Percentiles rank a stretch among this genome's conserved stretches.
Conservation (phyloP, 306 rosid species). For the Astragalus glycyphyllos region DNA sequence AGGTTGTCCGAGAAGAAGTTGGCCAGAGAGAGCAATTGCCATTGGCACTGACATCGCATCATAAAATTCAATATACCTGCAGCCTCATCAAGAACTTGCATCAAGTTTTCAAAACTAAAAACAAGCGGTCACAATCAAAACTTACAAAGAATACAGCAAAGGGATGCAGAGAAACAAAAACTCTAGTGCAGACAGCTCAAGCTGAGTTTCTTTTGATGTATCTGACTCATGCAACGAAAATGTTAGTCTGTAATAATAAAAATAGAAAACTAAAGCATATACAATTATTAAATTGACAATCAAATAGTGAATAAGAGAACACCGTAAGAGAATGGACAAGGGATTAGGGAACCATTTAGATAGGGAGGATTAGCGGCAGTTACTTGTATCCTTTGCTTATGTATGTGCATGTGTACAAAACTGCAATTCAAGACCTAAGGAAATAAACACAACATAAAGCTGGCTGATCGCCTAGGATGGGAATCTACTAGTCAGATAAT, state of each 20-base stretch:
- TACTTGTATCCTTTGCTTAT: background rate
- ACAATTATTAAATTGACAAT: constrained; percentile 39
- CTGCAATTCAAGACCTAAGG: constrained; percentile 26
- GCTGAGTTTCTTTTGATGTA: constrained; percentile 84
- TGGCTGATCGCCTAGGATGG: constrained; percentile 24
- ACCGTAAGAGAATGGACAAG: constrained; percentile 36
- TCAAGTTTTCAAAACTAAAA: constrained; percentile 60
- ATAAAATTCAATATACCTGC: constrained; percentile 99
- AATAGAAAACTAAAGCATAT: constrained; percentile 43
- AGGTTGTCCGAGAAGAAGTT: constrained; percentile 92
- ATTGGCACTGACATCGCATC: constrained; percentile 99
- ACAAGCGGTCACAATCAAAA: constrained; percentile 54
- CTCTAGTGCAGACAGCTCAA: constrained; percentile 92
- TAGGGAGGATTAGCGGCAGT: constrained; percentile 1
- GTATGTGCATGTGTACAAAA: background rate
- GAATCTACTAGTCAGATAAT: constrained; percentile 13
- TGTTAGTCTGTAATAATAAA: constrained; percentile 66
- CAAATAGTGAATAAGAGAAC: constrained; percentile 33
- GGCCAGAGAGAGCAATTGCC: constrained; percentile 99
- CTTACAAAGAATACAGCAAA: constrained; percentile 85
- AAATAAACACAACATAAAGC: constrained; percentile 20
- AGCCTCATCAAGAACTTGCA: constrained; percentile 53
- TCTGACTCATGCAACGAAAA: constrained; percentile 77
- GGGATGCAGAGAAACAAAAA: constrained; percentile 81
- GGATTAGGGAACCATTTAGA: constrained; percentile 29